A percentile compares a stretch with the other conserved stretches of the same genome.
phyloP scores from a whole-genome alignment of 139 green algal species.

The Chlamydomonas eustigma region DNA sequence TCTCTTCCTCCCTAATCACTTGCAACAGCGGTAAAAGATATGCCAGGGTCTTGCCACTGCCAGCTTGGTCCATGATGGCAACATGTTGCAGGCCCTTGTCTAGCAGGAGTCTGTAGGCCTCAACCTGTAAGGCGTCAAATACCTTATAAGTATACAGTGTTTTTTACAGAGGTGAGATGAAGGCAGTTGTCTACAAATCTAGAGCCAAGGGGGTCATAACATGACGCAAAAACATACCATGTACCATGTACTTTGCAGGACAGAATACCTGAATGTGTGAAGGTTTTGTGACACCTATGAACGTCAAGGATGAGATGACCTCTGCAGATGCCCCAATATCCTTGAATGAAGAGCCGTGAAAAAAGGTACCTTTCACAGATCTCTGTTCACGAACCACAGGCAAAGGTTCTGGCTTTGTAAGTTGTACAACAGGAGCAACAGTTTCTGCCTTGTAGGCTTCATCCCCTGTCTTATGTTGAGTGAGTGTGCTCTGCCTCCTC shows the following conservation, averaged over 20 bases:
- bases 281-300: slow-evolving; percentile 57
- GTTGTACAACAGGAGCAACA: neutral
- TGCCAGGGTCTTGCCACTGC: slow-evolving; percentile 88
- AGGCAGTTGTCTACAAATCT: too few relatives aligned
- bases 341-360: slow-evolving; percentile 37
- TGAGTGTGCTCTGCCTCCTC: too few relatives aligned
- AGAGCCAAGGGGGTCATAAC: too few relatives aligned
- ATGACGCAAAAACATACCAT: too few relatives aligned
- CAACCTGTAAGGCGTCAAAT: slow-evolving; percentile 9
- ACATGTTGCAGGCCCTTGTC: neutral
- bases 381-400: neutral
- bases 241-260: too few relatives aligned
- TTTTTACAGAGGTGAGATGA: too few relatives aligned
- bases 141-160: too few relatives aligned
- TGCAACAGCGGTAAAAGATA: slow-evolving; percentile 84
- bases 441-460: neutral
- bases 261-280: slow-evolving; percentile 77
- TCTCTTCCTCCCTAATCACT: slow-evolving; percentile 36
- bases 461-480: neutral
- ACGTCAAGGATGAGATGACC: slow-evolving; percentile 46
- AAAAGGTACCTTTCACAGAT: slow-evolving; percentile 50
- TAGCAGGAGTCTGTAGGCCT: slow-evolving; percentile 11
- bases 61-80: slow-evolving; percentile 64
- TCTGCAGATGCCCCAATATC: slow-evolving; percentile 38
- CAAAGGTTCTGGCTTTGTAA: slow-evolving; percentile 9